Evolutionary conservation across 2,329 filamentous ascomycete species (phyloP), one percentile per base, ranked within the genome.

Genomic region (Fusarium metavorans): DNA sequence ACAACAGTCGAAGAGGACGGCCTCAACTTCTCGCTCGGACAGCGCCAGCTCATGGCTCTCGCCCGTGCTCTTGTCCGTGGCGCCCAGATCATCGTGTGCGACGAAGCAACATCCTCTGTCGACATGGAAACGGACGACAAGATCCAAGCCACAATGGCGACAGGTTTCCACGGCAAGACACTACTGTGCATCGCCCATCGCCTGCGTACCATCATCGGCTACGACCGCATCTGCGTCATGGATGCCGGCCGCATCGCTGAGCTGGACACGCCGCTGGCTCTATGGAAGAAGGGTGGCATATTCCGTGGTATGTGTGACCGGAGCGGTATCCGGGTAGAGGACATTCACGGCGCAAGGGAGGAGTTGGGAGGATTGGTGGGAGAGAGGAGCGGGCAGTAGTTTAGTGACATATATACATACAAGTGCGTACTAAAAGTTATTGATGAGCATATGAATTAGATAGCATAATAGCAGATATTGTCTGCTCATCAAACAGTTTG

Each of bases 151-250:
- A 97, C 95, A 5, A 98, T 98, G 83, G 92, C 94, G 0, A 88
- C 89, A 1, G 95, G 92, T 0, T 98, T 98, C 87, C 88, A 89
- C 64, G 95, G 95, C 68, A 94, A 93, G 86, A 98, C 96, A 3
- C 84, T 98, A 56, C 86, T 98, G 25, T 98, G 95, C 83, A 98
- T 98, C 81, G 96, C 96, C 7, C 96, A 98, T 83, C 89, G 96
- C 6, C 86, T 98, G 78, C 93, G 94, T 80, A 98, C 97, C 1
- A 98, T 99, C 73, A 93, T 98, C 72, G 92, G 92, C 32, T 98
- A 98, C 83, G 96, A 99, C 83, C 91, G 96, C 56, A 98, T 99
- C 81, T 96, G 95, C 79, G 97, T 99, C 77, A 97, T 99, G 95
- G 96, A 98, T 78, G 88, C 92, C 52, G 97, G 97, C 0, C 84